Base-by-base conservation (phyloP, 805 yeast species). In the Cyberlindnera saturnus region DNA sequence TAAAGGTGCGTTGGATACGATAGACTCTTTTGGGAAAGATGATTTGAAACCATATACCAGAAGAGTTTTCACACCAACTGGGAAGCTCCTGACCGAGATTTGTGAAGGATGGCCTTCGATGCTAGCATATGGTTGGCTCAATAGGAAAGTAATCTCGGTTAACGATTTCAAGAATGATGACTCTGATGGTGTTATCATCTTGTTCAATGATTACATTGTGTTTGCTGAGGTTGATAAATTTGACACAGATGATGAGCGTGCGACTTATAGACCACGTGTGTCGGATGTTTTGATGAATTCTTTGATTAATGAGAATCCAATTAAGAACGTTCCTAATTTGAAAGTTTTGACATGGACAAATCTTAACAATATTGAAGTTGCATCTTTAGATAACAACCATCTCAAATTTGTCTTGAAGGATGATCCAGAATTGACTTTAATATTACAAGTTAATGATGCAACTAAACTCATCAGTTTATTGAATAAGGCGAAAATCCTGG, bases 281-380 rank as follows among this genome's bases (percentile, higher is more conserved):
- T 74, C 96, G 0, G 96, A 89, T 60, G 72, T 87, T 38, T 65
- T 91, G 46, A 87, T 90, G 95, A 95, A 90, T 56, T 87, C 96
- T 0, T 69, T 91, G 57, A 78, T 86, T 28, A 91, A 91, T 59
- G 95, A 87, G 54, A 82, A 81, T 19, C 93, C 96, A 0, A 70
- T 91, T 64, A 74, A 45, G 50, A 69, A 75, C 33, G 64, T 89
- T 15, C 96, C 97, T 0, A 67, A 69, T 23, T 69, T 91, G 69
- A 68, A 66, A 47, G 96, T 90, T 6, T 70, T 67, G 11, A 71
- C 75, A 4, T 87, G 93, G 86, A 73, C 82, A 23, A 69, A 71
- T 11, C 77, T 89, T 7, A 71, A 73, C 30, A 74, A 79, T 29
- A 67, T 83, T 3, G 61, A 72, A 17, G 76, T 78, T 5, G 68